These are phyloP conservation scores for Graphilbum sp. DNA, from an alignment of 2,329 filamentous ascomycete species.

Conservation along the genomic window DNA sequence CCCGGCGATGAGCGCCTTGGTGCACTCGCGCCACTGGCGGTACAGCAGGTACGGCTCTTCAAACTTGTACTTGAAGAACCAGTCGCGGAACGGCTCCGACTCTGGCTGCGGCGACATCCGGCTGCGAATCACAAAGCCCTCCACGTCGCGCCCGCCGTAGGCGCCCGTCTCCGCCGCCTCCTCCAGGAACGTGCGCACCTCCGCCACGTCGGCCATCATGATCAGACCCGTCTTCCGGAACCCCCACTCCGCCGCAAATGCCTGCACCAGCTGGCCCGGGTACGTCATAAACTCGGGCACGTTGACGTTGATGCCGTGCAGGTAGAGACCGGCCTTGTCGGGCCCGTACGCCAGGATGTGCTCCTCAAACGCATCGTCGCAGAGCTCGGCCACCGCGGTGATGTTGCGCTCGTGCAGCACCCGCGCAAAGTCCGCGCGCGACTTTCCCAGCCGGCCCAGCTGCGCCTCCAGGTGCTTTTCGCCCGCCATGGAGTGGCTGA, in stretches of 20 bases:
- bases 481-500: slow-evolving; percentile 74
- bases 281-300: slow-evolving; percentile 84
- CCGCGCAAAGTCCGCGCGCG: slow-evolving; percentile 58
- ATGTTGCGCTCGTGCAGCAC: slow-evolving; percentile 65
- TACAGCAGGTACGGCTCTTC: slow-evolving; percentile 99
- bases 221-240: slow-evolving; percentile 80
- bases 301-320: slow-evolving; percentile 94
- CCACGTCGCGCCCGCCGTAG: slow-evolving; percentile 81
- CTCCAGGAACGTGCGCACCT: slow-evolving; percentile 70
- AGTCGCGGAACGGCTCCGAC: slow-evolving; percentile 53
- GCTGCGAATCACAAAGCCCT: slow-evolving; percentile 93
- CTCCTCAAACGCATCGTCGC: slow-evolving; percentile 92
- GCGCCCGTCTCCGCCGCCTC: slow-evolving; percentile 73
- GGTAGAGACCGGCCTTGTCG: slow-evolving; percentile 74
- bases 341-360: slow-evolving; percentile 82
- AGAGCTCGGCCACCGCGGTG: slow-evolving; percentile 92
- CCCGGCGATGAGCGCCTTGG: slow-evolving; percentile 69
- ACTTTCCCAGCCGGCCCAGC: slow-evolving; percentile 60
- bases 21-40: slow-evolving; percentile 94
- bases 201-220: slow-evolving; percentile 54
- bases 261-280: slow-evolving; percentile 64
- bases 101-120: slow-evolving; percentile 41
- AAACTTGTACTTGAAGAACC: slow-evolving; percentile 99
- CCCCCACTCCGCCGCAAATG: slow-evolving; percentile 83
- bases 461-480: slow-evolving; percentile 72